Evolutionary conservation across 2,329 filamentous ascomycete genomes (phyloP), one percentile per base, ranked within the genome.

Genomic region (Trichocomaceae sp.): DNA sequence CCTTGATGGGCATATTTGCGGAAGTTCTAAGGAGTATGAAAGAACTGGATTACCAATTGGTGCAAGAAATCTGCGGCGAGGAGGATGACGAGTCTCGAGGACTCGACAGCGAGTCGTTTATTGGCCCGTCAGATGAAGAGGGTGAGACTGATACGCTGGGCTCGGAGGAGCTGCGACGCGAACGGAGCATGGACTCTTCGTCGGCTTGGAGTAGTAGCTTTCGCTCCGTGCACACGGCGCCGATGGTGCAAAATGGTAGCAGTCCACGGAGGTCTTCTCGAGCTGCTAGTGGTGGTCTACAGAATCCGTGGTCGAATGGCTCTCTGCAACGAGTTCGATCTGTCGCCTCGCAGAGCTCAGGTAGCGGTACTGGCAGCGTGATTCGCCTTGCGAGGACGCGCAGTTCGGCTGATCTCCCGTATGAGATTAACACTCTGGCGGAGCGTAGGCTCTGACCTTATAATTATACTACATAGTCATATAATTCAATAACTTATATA

Each of bases 1-100:
- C 79, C 20, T 75, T 96, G 29, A 96, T 96, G 90, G 81, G 84
- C 55, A 77, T 88, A 23, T 96, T 97, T 69, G 87, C 91, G 1
- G 83, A 87, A 52, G 75, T 97, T 0, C 75, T 97, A 13, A 83
- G 87, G 51, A 81, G 79, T 17, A 95, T 97, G 87, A 79, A 76
- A 26, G 77, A 81, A 0, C 73, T 89, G 2, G 77, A 86, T 56
- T 73, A 80, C 0, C 72, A 73, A 0, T 67, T 83, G 4, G 66
- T 89, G 19, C 72, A 72, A 23, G 64, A 67, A 31, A 60, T 71
- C 12, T 62, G 60, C 17, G 62, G 59, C 5, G n/a, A 52, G 29
- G 65, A 62, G 7, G 26, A 29, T 8, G 26, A 52, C 35, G 65
- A 63, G 20, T 66, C 62, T 15, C 50, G 53, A n/a, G n/a, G n/a